These are phyloP conservation scores for Phytophthora kernoviae DNA, from an alignment of 352 stramenopile species.

Conservation along the genomic window DNA sequence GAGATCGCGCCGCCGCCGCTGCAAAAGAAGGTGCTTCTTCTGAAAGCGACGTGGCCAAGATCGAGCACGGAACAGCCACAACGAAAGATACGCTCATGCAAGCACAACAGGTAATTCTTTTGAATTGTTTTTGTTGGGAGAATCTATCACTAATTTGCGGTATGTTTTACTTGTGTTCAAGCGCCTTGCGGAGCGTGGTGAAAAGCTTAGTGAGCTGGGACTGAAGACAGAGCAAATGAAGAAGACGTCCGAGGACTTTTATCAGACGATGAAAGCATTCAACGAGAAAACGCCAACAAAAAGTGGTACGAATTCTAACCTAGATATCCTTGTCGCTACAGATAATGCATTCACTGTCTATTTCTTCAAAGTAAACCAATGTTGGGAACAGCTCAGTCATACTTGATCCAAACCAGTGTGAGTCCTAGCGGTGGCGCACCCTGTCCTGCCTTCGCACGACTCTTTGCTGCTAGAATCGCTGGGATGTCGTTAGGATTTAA, in stretches of 20 bases:
- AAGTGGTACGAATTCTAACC: conserved; percentile 86
- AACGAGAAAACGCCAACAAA: conserved; percentile 87
- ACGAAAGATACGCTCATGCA: conserved; percentile 75
- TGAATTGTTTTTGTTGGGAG: not conserved
- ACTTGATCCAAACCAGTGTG: conserved; percentile 50
- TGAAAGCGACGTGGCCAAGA: conserved; percentile 27
- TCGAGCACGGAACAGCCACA: conserved; percentile 36
- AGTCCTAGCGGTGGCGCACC: conserved; percentile 73
- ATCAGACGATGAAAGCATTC: conserved; percentile 85
- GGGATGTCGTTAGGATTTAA: conserved; percentile 46
- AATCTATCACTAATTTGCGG: conserved; percentile 10
- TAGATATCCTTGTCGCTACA: conserved; percentile 1
- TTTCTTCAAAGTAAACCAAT: conserved; percentile 1
- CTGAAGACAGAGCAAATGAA: conserved; percentile 88
- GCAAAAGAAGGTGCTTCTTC: conserved; percentile 16
- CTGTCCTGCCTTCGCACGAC: conserved; percentile 59
- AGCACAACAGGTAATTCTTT: conserved; percentile 62
- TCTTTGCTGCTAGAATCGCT: conserved; percentile 53
- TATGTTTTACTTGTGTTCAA: conserved; percentile 21
- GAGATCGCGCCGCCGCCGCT: conserved; percentile 39
- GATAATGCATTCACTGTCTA: conserved; percentile 16
- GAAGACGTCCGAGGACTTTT: conserved; percentile 82
- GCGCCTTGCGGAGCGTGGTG: conserved; percentile 75
- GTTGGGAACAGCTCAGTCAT: conserved; percentile 10
- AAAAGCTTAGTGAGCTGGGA: conserved; percentile 74